Conservation (phyloP, 148 eudicot species). For the Rhododendron vialii region DNA sequence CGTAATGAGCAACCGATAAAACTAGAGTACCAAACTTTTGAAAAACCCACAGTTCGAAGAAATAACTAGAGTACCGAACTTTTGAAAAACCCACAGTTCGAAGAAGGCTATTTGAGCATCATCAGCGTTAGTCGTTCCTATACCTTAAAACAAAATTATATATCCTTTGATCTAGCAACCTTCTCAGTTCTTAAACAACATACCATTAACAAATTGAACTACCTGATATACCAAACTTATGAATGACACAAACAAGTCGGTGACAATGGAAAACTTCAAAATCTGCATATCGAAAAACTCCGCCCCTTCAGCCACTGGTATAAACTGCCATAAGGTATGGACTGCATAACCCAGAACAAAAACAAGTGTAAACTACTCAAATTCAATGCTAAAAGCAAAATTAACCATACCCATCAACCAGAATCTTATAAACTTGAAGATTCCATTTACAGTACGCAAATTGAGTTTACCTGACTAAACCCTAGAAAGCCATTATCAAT, state of each 20-base stretch:
- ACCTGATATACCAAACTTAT: neutral
- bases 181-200: neutral
- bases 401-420: neutral
- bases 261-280: neutral
- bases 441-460: neutral
- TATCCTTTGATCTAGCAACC: neutral
- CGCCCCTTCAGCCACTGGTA: neutral
- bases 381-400: neutral
- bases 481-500: slow-evolving; percentile 2
- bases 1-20: neutral
- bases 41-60: neutral
- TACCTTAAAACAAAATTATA: neutral
- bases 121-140: too few relatives aligned
- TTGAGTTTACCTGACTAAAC: neutral
- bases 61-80: neutral
- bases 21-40: slow-evolving; percentile 3
- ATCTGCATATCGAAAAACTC: neutral
- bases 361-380: neutral
- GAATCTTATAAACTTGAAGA: neutral
- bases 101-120: neutral
- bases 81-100: neutral
- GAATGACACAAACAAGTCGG: neutral
- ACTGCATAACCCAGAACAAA: neutral
- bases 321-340: neutral
- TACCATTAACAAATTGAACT: neutral